Evolutionary conservation across 345 rosid genomes (phyloP), one percentile per base, ranked within the genome.

Genomic region (Cardamine resedifolia): DNA sequence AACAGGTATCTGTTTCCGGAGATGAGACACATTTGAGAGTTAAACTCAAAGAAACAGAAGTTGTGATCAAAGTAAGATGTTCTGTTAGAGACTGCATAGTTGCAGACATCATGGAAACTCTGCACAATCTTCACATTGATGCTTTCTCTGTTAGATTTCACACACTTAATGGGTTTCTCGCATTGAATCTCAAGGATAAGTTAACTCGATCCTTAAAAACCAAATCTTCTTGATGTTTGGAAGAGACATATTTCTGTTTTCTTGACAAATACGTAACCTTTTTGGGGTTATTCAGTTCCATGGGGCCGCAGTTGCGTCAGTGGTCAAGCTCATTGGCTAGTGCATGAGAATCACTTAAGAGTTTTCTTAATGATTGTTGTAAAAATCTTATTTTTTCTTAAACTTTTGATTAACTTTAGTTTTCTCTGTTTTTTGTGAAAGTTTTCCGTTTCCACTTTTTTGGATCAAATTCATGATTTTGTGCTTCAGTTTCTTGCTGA

Each of bases 121-220:
- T 23, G 24, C 2, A 2, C 24, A 23, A 23, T 23, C 24, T 23
- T 23, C 24, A 23, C 24, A 23, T 23, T 23, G 24, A 23, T 23
- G 24, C 24, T 23, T 23, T 23, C 24, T 23, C 24, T 23, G 24
- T 23, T 23, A 23, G 24, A 23, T 23, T 23, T 23, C 24, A 2
- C 24, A 23, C 24, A 23, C 24, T 79, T n/a, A 82, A 86, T 65
- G 93, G 91, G 30, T 20, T 82, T 57, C 86, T 93, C 74, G 62
- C 70, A 0, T 51, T 86, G 50, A 83, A 74, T 70, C 81, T 93
- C 56, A 88, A 81, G 72, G 86, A 94, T 14, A 90, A 87, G 92
- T 1, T 23, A 23, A 23, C 1, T 1, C 24, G 2, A 23, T 23
- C 24, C 24, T 23, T 1, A n/a, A 5, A 5, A n/a, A 4, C 7